phyloP scores from a whole-genome alignment of 495 filamentous ascomycete species.

The Hypoxylon subgilvum region DNA sequence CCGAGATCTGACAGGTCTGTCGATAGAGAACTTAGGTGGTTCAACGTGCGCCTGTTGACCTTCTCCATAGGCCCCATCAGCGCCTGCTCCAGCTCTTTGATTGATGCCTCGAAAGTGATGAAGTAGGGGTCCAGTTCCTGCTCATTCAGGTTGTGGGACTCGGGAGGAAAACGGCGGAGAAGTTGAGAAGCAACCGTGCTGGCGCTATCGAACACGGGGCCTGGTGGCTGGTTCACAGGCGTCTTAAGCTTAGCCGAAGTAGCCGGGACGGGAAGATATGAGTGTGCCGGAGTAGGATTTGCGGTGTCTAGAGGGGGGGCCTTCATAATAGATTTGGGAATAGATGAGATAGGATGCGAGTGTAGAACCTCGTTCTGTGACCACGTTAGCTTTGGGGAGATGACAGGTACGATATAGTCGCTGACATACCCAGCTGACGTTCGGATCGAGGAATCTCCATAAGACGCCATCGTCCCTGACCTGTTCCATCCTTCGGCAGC shows the following conservation, averaged over 20 bases:
- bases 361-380: slow-evolving; percentile 87
- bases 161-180: slow-evolving; percentile 83
- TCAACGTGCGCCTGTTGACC: slow-evolving; percentile 87
- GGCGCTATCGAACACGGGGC: slow-evolving; percentile 41
- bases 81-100: slow-evolving; percentile 83
- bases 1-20: slow-evolving; percentile 90
- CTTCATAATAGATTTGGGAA: slow-evolving; percentile 91
- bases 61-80: slow-evolving; percentile 93
- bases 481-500: slow-evolving; percentile 90
- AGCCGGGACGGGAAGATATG: slow-evolving; percentile 84
- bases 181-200: slow-evolving; percentile 67
- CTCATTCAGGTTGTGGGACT: slow-evolving; percentile 75
- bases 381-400: slow-evolving; percentile 41
- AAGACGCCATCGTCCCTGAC: slow-evolving; percentile 92
- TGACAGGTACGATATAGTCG: background rate
- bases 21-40: slow-evolving; percentile 79
- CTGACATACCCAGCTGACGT: slow-evolving; percentile 90
- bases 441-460: slow-evolving; percentile 96
- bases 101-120: slow-evolving; percentile 83
- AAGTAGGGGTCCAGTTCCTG: slow-evolving; percentile 96
- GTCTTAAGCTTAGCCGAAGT: slow-evolving; percentile 83
- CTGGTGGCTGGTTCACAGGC: slow-evolving; percentile 52
- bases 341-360: slow-evolving; percentile 84
- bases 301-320: slow-evolving; percentile 92
- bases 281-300: slow-evolving; percentile 86